A percentile compares a stretch with the other conserved stretches of the same genome.
Evolutionary conservation across 108 stramenopile genomes (phyloP).

Genomic region (Heterococcus sp.): DNA sequence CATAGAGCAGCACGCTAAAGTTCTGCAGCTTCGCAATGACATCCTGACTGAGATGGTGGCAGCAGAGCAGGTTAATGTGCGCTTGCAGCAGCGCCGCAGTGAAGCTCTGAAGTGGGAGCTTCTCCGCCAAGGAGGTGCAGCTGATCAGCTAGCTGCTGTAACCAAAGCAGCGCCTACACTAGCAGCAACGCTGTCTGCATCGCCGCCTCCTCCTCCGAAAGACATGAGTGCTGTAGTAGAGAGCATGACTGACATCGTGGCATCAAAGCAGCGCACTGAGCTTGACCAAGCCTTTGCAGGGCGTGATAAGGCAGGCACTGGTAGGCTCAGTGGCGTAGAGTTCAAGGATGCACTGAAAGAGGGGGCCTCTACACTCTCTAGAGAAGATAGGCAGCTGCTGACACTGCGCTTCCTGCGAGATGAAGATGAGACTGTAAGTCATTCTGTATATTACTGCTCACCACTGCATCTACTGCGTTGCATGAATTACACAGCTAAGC

Average conservation of each 20-base stretch:
- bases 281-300: constrained; percentile 1
- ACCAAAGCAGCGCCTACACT: neutral
- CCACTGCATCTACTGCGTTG: too few relatives aligned
- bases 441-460: too few relatives aligned
- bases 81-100: constrained; percentile 17
- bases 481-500: too few relatives aligned
- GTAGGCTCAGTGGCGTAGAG: neutral
- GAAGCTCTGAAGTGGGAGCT: constrained; percentile 45
- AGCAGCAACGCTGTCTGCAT: neutral
- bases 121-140: constrained; percentile 7
- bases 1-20: constrained; percentile 15
- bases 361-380: constrained; percentile 3
- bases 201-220: neutral
- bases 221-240: neutral
- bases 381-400: constrained; percentile 26
- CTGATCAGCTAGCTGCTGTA: constrained; percentile 8
- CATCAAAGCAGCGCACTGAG: neutral
- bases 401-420: constrained; percentile 31
- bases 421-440: constrained; percentile 23
- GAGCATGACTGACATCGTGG: neutral
- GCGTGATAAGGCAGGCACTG: constrained; percentile 14
- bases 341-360: constrained; percentile 44
- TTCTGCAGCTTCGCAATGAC: constrained; percentile 35
- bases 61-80: constrained; percentile 42
- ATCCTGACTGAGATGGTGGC: constrained; percentile 43